Conservation (phyloP, 169 alveolate species). For the Cytauxzoon felis region DNA sequence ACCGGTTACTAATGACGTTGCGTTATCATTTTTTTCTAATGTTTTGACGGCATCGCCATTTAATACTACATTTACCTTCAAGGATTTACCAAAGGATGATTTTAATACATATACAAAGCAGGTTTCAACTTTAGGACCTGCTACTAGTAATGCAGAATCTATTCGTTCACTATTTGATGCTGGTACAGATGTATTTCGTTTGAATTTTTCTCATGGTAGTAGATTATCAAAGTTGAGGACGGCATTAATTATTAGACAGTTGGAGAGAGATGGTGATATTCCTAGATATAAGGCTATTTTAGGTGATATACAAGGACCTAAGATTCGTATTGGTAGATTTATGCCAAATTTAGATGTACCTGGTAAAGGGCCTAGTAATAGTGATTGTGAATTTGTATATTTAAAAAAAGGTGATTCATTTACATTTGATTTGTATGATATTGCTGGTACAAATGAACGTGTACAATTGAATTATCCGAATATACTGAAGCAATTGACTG, state of each 20-base stretch:
- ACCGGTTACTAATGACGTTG: conserved; percentile 47
- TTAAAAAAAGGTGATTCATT: conserved; percentile 72
- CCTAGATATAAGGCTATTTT: conserved; percentile 37
- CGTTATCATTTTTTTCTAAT: conserved; percentile 39
- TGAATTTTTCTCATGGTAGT: conserved; percentile 77
- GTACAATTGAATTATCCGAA: conserved; percentile 70
- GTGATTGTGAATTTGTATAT: conserved; percentile 66
- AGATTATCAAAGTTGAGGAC: conserved; percentile 56
- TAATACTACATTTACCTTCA: conserved; percentile 43
- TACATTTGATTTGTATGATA: conserved; percentile 65
- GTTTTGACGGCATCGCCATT: conserved; percentile 17
- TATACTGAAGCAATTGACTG: conserved; percentile 55
- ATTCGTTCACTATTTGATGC: conserved; percentile 66
- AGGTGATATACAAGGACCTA: conserved; percentile 81
- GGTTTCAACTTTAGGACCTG: conserved; percentile 80
- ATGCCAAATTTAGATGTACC: conserved; percentile 67
- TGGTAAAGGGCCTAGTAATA: conserved; percentile 18
- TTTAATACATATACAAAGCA: conserved; percentile 63
- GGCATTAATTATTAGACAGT: conserved; percentile 53
- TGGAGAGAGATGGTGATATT: conserved; percentile 13
- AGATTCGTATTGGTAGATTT: conserved; percentile 75
- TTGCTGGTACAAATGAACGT: conserved; percentile 58
- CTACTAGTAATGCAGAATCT: conserved; percentile 59
- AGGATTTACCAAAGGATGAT: conserved; percentile 33
- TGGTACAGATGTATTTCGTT: conserved; percentile 77